These are phyloP conservation scores for Paraglomus brasilianum DNA, from an alignment of 192 early-diverging fungal genomes.

Conservation along the genomic window DNA sequence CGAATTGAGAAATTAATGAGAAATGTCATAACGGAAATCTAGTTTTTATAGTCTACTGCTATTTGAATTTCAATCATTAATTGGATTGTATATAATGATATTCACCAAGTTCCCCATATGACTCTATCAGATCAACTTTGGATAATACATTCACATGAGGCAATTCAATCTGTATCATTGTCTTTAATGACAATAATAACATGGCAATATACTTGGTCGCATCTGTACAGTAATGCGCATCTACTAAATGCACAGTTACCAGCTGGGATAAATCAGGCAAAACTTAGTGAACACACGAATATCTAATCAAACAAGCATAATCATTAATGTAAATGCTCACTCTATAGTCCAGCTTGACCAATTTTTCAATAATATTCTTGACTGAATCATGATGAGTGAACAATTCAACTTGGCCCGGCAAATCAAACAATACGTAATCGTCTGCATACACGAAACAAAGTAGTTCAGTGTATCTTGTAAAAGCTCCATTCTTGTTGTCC, in stretches of 20 bases:
- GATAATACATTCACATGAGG: slow-evolving; percentile 97
- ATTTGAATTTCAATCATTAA: not conserved
- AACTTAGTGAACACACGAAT: slow-evolving; percentile 32
- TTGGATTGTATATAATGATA: not conserved
- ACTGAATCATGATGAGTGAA: slow-evolving; percentile 92
- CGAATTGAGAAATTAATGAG: not conserved
- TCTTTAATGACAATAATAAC: slow-evolving; percentile 83
- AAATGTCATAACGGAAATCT: slow-evolving; percentile 1
- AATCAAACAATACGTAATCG: slow-evolving; percentile 94
- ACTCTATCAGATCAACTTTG: slow-evolving; percentile 88
- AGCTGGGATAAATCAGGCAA: slow-evolving; percentile 45
- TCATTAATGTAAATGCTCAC: slow-evolving; percentile 40
- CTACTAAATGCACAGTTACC: slow-evolving; percentile 82
- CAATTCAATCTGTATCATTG: slow-evolving; percentile 91
- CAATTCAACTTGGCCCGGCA: slow-evolving; percentile 96
- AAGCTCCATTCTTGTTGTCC: slow-evolving; percentile 7
- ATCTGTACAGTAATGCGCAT: slow-evolving; percentile 91
- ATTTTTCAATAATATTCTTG: slow-evolving; percentile 66
- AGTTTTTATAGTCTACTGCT: not conserved
- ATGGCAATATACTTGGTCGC: slow-evolving; percentile 92
- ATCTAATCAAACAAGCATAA: not conserved
- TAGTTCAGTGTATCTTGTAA: not conserved
- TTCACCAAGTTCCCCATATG: slow-evolving; percentile 67
- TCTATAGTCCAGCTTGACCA: slow-evolving; percentile 71
- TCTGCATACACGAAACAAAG: slow-evolving; percentile 42